Evolutionary conservation across 2,329 filamentous ascomycete species (phyloP), one percentile per base, ranked within the genome.

Genomic region (Neofusicoccum laricinum): DNA sequence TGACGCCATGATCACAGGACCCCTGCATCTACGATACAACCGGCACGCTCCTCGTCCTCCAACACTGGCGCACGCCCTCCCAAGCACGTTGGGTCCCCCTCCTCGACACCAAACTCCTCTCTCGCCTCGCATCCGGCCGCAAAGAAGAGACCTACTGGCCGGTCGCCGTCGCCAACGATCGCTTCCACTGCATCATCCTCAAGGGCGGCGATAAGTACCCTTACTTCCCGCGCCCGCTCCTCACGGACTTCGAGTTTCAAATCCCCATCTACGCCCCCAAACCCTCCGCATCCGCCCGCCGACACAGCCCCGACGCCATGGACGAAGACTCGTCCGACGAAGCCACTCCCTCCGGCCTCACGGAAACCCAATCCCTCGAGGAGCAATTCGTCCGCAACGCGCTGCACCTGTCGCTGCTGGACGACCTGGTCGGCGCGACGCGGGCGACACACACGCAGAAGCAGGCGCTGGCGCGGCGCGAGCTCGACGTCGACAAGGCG

Each of bases 181-280:
- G 90, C 72, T 99, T 99, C 78, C 94, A 98, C 82, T 99, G 96
- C 80, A 97, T 99, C 78, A 98, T 99, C 71, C 88, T 99, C 73
- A 99, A 99, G 79, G 95, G 95, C 67, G 91, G 90, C 40, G 95
- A 99, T 74, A 86, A 90, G 73, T 92, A 97, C 73, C 93, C 94
- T 0, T 97, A 95, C 80, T 98, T 94, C 79, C 95, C 92, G 11
- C 88, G 91, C 10, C 93, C 92, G 2, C 81, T 97, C 41, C 88
- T 99, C 40, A 93, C 90, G 46, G 95, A 99, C 75, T 99, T 99
- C 73, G 91, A 93, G 55, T 96, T 99, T 75, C 87, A 89, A 48
- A 86, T 99, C 17, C 95, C 96, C 0, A 81, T 97, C 38, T 86
- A 86, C 3, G 86, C 30, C 5, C 61, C 48, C 48, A 45, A 46